Evolutionary conservation across 768 basidiomycete genomes (phyloP).

Genomic region (Macrolepiota dolichaula): DNA sequence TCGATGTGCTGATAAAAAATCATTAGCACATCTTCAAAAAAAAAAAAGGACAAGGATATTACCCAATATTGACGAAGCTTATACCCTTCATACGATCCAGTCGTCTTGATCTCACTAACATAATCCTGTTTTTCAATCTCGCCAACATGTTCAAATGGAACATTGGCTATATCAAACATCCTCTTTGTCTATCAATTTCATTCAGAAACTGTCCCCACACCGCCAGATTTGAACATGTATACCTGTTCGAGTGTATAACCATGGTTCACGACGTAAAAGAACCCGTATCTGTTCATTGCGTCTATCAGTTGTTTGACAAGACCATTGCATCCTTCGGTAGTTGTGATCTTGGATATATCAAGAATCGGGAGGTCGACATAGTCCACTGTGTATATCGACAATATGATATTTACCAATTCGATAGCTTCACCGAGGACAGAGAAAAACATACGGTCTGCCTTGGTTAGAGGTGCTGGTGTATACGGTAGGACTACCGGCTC

Average conservation of each 20-base stretch:
- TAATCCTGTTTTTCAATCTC: conserved; percentile 42
- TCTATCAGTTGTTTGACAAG: conserved; percentile 39
- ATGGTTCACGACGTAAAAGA: conserved; percentile 49
- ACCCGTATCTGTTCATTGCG: conserved; percentile 42
- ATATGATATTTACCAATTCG: background rate
- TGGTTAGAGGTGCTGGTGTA: conserved; percentile 16
- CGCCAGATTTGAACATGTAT: background rate
- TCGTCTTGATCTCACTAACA: conserved; percentile 32
- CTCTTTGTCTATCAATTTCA: conserved; percentile 31
- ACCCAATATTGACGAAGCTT: conserved; percentile 53
- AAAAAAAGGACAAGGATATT: background rate
- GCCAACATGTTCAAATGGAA: conserved; percentile 38
- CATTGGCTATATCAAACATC: conserved; percentile 47
- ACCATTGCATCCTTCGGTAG: conserved; percentile 30
- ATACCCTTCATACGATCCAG: conserved; percentile 53
- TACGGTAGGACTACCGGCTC: conserved; percentile 16
- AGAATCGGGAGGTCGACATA: conserved; percentile 50
- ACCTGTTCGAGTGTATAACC: conserved; percentile 40
- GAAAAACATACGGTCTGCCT: conserved; percentile 15
- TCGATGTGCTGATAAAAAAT: conserved; percentile 49
- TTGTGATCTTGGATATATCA: conserved; percentile 41
- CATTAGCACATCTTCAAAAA: background rate
- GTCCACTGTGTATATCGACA: conserved; percentile 27
- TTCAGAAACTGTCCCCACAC: background rate
- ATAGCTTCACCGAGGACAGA: background rate